These are phyloP conservation scores for Termitomyces sp. DNA, from an alignment of 768 basidiomycete species.

Conservation along the genomic window DNA sequence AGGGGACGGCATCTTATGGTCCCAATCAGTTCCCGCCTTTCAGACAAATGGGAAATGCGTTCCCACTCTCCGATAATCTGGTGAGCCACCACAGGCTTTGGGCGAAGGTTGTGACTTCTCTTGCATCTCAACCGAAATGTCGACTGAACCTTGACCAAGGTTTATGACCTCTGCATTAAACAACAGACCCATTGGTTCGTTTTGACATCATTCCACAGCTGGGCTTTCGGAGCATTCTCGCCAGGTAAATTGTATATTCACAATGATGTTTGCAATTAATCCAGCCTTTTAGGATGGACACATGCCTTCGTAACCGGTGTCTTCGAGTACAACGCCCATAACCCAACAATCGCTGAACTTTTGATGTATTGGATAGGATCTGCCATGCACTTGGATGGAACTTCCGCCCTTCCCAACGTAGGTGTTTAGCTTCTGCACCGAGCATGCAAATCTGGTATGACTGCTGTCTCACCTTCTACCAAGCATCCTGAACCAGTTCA, in stretches of 20 bases:
- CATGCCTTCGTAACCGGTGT: slow-evolving; percentile 48
- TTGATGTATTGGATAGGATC: slow-evolving; percentile 56
- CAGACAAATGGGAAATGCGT: slow-evolving; percentile 29
- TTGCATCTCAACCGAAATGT: background rate
- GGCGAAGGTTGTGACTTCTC: slow-evolving; percentile 44
- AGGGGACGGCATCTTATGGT: slow-evolving; percentile 11
- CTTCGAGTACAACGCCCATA: slow-evolving; percentile 34
- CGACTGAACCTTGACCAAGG: slow-evolving; percentile 25
- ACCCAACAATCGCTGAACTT: slow-evolving; percentile 49
- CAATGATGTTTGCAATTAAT: background rate
- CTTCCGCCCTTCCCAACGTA: slow-evolving; percentile 37
- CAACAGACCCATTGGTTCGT: slow-evolving; percentile 53
- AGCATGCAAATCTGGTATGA: slow-evolving; percentile 2
- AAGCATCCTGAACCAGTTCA: slow-evolving; percentile 43
- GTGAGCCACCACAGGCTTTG: slow-evolving; percentile 52
- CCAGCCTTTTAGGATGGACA: slow-evolving; percentile 43
- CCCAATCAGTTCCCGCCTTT: slow-evolving; percentile 38
- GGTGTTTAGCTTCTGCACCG: slow-evolving; percentile 18
- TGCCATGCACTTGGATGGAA: slow-evolving; percentile 39
- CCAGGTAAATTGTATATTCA: slow-evolving; percentile 32
- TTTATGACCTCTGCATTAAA: slow-evolving; percentile 56
- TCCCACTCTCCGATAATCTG: slow-evolving; percentile 23
- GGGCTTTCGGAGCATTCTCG: slow-evolving; percentile 64
- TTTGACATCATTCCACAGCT: slow-evolving; percentile 56
- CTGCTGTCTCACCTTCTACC: slow-evolving; percentile 19